These are phyloP conservation scores for Leccinellum rugosiceps DNA, from an alignment of 768 basidiomycete genomes.

Conservation along the genomic window DNA sequence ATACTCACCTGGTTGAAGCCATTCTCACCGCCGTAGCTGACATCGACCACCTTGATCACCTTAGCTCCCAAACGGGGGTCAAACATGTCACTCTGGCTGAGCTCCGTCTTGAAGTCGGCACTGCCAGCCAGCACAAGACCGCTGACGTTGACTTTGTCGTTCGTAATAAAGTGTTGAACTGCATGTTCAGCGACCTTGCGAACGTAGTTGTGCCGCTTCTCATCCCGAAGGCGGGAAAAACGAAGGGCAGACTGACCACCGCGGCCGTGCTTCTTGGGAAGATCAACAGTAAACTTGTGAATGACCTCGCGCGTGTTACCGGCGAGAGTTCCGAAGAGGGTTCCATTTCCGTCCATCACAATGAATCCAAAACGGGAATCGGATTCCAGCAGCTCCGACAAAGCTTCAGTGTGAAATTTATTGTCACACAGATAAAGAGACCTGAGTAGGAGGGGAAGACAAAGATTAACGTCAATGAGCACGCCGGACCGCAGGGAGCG, in stretches of 20 bases:
- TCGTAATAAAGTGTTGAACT: slow-evolving; percentile 96
- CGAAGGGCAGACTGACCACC: slow-evolving; percentile 99
- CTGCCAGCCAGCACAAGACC: slow-evolving; percentile 95
- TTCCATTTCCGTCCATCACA: slow-evolving; percentile 99
- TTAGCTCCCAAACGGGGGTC: slow-evolving; percentile 85
- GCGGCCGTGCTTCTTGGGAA: slow-evolving; percentile 99
- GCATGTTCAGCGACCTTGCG: slow-evolving; percentile 97
- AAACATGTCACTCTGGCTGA: slow-evolving; percentile 95
- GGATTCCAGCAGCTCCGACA: slow-evolving; percentile 94
- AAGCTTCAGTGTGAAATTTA: slow-evolving; percentile 98
- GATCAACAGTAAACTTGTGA: slow-evolving; percentile 98
- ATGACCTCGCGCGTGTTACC: slow-evolving; percentile 97
- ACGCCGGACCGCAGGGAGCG: background rate
- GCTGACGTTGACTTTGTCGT: slow-evolving; percentile 97
- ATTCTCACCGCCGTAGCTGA: slow-evolving; percentile 97
- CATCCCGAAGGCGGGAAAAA: slow-evolving; percentile 99
- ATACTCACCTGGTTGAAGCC: slow-evolving; percentile 93
- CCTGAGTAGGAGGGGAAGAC: slow-evolving; percentile 37
- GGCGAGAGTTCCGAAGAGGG: slow-evolving; percentile 91
- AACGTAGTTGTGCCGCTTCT: slow-evolving; percentile 99
- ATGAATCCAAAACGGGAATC: slow-evolving; percentile 99
- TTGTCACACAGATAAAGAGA: slow-evolving; percentile 99
- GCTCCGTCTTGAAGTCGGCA: slow-evolving; percentile 98
- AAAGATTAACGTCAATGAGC: background rate
- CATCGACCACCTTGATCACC: slow-evolving; percentile 97